Evolutionary conservation across 352 stramenopile genomes (phyloP), one percentile per base, ranked within the genome.

Genomic region (Phytopythium chamaehyphon): DNA sequence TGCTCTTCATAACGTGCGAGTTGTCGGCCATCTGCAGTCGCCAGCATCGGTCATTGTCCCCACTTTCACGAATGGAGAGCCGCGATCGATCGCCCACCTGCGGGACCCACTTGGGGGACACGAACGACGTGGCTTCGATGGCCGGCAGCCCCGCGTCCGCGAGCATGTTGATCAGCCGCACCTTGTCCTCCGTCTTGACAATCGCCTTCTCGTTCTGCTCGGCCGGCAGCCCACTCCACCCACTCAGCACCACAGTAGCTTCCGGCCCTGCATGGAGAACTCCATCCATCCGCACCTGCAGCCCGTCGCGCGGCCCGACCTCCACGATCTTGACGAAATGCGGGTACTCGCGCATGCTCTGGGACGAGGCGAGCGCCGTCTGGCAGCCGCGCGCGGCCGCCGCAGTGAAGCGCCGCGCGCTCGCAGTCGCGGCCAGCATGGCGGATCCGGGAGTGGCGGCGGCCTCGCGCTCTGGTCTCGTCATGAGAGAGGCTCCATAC

Each of bases 101-200:
- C 11, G 96, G 96, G 16, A 99, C 91, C 93, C 95, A 98, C 66
- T 98, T 98, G 18, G 93, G 90, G 8, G 94, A 98, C 14, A 99
- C 96, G 57, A 98, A 98, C 12, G 90, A 83, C 43, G 92, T 98
- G 6, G 90, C 76, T 70, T 99, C 96, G 51, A 99, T 96, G 4
- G 73, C 77, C 6, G 61, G 69, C 15, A 98, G 76, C 1, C 96
- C 96, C 15, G 95, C 88, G 4, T 90, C 64, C 40, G 85, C 91
- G 40, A 99, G 76, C 61, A 86, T 70, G 40, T 97, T 78, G 62
- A 98, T 94, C 12, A 98, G 60, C 52, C 82, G 66, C 14, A 98
- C 74, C 64, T 98, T 98, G 53, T 96, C 69, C 9, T 83, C 57
- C 5, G 88, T 97, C 19, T 83, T 77, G 23, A 99, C 77, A 21